Conservation (phyloP, 148 eudicot genomes). For the Spergularia bocconei region DNA sequence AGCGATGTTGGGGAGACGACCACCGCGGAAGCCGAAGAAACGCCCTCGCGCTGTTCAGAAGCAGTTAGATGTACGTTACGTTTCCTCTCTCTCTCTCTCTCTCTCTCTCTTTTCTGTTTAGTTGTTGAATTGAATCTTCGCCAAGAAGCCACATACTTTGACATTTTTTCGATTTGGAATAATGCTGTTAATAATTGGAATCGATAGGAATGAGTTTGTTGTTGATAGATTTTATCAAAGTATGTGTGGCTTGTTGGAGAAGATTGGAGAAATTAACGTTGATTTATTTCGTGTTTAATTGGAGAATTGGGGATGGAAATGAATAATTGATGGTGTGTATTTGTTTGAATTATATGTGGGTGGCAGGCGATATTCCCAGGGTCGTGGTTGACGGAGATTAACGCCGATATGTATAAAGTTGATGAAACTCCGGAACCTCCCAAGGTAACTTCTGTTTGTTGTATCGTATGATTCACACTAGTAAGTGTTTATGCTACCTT, state of each 20-base stretch:
- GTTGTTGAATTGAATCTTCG: not conserved
- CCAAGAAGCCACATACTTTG: too few species aligned
- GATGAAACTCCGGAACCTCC: conserved; percentile 32
- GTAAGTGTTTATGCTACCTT: too few species aligned
- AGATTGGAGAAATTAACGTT: too few species aligned
- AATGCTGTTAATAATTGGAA: not conserved
- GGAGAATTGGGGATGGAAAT: too few species aligned
- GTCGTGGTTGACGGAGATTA: conserved; percentile 43
- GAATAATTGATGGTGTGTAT: not conserved
- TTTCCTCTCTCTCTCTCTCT: not conserved
- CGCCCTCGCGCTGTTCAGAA: conserved; percentile 36
- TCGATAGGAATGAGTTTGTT: too few species aligned
- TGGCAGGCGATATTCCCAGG: conserved; percentile 45
- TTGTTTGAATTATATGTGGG: not conserved
- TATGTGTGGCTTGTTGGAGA: too few species aligned
- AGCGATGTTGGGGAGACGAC: conserved; percentile 34
- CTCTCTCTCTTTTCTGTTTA: not conserved
- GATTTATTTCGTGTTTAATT: too few species aligned
- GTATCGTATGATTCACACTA: not conserved
- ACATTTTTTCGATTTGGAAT: too few species aligned
- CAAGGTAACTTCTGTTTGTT: conserved; percentile 17
- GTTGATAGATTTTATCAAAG: too few species aligned
- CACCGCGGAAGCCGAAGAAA: conserved; percentile 46
- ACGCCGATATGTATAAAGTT: conserved; percentile 50
- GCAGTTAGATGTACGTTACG: conserved; percentile 37